A percentile compares a stretch with the other conserved stretches of the same genome.
These are phyloP conservation scores for Xylaria sp. DNA, from an alignment of 2,329 filamentous ascomycete genomes.

Conservation along the genomic window DNA sequence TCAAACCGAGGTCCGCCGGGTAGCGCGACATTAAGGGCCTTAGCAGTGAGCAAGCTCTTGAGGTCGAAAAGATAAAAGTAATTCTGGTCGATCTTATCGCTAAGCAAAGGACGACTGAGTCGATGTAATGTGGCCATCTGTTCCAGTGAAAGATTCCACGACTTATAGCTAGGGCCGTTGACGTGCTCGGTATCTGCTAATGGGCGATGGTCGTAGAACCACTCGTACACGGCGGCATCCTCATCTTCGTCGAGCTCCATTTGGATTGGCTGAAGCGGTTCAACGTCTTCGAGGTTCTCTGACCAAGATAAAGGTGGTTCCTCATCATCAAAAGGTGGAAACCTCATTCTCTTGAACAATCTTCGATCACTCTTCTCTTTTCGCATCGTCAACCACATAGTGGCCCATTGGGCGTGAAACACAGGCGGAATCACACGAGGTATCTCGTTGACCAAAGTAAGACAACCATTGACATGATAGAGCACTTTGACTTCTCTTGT, in stretches of 20 bases:
- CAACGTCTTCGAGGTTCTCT: slow-evolving; percentile 98
- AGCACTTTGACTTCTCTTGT: slow-evolving; percentile 95
- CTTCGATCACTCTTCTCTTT: slow-evolving; percentile 96
- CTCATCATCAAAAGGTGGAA: slow-evolving; percentile 98
- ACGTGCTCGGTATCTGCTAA: slow-evolving; percentile 92
- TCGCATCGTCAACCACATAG: slow-evolving; percentile 99
- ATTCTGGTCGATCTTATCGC: slow-evolving; percentile 93
- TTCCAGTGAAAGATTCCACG: slow-evolving; percentile 89
- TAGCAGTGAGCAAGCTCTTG: slow-evolving; percentile 93
- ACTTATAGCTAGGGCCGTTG: slow-evolving; percentile 96
- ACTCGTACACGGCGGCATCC: slow-evolving; percentile 90
- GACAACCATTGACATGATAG: slow-evolving; percentile 96
- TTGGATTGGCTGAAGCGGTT: slow-evolving; percentile 96
- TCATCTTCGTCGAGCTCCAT: slow-evolving; percentile 97
- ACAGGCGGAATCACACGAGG: slow-evolving; percentile 97
- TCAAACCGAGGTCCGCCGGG: slow-evolving; percentile 98
- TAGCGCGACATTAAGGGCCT: slow-evolving; percentile 95
- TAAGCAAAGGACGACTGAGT: slow-evolving; percentile 88
- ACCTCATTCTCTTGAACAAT: slow-evolving; percentile 98
- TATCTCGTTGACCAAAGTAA: slow-evolving; percentile 96
- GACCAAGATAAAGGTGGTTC: slow-evolving; percentile 98
- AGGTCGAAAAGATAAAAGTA: slow-evolving; percentile 98
- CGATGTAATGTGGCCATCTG: slow-evolving; percentile 98
- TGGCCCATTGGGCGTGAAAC: slow-evolving; percentile 98
- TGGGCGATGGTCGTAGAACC: slow-evolving; percentile 96